phyloP scores from a whole-genome alignment of 225 moss, liverwort and hornwort species.

The Polytrichum commune region DNA sequence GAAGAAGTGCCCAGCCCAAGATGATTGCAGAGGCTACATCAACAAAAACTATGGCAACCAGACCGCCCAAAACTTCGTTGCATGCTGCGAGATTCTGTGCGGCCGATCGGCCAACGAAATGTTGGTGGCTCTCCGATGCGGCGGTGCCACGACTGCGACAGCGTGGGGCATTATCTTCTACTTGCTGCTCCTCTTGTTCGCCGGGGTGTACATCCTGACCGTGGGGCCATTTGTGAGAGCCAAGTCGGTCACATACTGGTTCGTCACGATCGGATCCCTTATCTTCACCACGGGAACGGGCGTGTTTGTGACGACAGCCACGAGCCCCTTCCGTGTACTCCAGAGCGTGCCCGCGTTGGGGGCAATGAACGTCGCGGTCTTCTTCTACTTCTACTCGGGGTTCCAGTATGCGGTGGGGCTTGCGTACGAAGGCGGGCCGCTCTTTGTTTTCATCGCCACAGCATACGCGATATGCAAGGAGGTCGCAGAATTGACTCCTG shows the following conservation, averaged over 20 bases:
- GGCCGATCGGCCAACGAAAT: not conserved
- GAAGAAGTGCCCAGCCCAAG: conserved; percentile 3
- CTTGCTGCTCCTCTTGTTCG: not conserved
- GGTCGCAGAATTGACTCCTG: not conserved
- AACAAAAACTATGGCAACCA: not conserved
- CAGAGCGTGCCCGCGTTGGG: conserved; percentile 3
- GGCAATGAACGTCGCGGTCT: conserved; percentile 11
- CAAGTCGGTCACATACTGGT: not conserved
- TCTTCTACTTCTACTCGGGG: conserved; percentile 16
- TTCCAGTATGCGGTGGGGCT: conserved; percentile 5
- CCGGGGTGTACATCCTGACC: not conserved
- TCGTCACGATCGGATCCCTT: conserved; percentile 1
- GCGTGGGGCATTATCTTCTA: not conserved
- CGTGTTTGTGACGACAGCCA: conserved; percentile 1
- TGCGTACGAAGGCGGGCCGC: not conserved
- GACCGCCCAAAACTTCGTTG: conserved; percentile 10
- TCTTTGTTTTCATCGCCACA: not conserved
- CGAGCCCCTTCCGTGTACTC: conserved; percentile 4
- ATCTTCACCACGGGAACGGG: conserved; percentile 10
- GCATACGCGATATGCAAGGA: not conserved
- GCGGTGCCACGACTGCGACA: conserved; percentile 12
- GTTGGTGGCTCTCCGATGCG: not conserved
- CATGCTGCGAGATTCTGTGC: conserved; percentile 15
- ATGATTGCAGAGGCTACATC: not conserved
- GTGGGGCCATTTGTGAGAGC: not conserved